phyloP scores from a whole-genome alignment of 768 basidiomycete species.

The Xerocomellus chrysenteron region DNA sequence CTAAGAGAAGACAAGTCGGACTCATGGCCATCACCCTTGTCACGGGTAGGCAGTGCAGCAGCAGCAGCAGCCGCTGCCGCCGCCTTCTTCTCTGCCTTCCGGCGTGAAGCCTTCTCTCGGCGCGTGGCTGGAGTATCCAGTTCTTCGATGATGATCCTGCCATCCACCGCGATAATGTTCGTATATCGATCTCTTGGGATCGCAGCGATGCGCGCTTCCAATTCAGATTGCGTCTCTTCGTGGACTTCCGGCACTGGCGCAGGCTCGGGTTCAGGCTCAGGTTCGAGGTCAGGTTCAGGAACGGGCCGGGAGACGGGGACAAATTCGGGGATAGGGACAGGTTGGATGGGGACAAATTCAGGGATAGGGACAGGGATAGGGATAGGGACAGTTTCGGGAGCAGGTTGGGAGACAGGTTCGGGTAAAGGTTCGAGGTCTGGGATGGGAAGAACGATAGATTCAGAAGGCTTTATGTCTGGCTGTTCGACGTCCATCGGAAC shows the following conservation, averaged over 20 bases:
- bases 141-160: slow-evolving; percentile 65
- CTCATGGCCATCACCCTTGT: slow-evolving; percentile 25
- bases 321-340: not conserved
- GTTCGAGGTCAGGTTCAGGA: not conserved
- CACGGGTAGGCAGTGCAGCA: not conserved
- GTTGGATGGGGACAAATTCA: not conserved
- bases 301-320: not conserved
- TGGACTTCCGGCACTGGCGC: not conserved
- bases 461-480: slow-evolving; percentile 4
- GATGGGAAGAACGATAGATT: not conserved
- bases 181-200: slow-evolving; percentile 31
- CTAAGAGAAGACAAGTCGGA: slow-evolving; percentile 49
- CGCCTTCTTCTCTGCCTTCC: slow-evolving; percentile 37
- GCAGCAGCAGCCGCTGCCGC: slow-evolving; percentile 27
- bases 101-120: slow-evolving; percentile 51
- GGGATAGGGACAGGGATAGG: not conserved
- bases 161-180: slow-evolving; percentile 37
- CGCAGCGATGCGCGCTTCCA: slow-evolving; percentile 29
- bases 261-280: not conserved
- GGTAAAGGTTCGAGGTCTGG: not conserved
- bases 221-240: slow-evolving; percentile 12
- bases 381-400: not conserved
- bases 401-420: not conserved
- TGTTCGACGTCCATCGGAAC: slow-evolving; percentile 15
- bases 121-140: slow-evolving; percentile 72